Evolutionary conservation across 2,329 filamentous ascomycete species (phyloP).

Genomic region (Rosellinia necatrix): DNA sequence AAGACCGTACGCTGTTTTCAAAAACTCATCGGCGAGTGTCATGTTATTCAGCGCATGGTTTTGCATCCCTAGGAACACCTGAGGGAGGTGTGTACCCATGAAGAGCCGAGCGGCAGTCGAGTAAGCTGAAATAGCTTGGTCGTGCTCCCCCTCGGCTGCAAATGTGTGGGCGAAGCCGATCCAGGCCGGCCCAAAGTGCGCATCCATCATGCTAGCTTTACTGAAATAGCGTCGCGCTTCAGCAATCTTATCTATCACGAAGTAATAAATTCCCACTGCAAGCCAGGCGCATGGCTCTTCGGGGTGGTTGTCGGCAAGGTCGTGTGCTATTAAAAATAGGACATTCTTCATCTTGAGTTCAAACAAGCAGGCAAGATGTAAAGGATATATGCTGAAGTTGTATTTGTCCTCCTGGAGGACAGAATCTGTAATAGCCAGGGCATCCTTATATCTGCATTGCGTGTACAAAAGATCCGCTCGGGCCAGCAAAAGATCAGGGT

Average conservation of each 20-base stretch:
- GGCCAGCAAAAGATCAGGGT: constrained; percentile 88
- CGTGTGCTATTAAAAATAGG: constrained; percentile 89
- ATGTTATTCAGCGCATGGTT: constrained; percentile 96
- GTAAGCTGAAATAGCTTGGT: constrained; percentile 97
- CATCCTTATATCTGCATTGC: constrained; percentile 89
- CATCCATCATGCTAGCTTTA: constrained; percentile 96
- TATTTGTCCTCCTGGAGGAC: constrained; percentile 85
- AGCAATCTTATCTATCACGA: constrained; percentile 84
- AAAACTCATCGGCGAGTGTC: constrained; percentile 89
- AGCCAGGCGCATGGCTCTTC: constrained; percentile 92
- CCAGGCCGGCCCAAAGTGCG: constrained; percentile 96
- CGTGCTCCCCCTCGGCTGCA: constrained; percentile 94
- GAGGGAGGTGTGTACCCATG: constrained; percentile 94
- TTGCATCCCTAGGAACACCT: constrained; percentile 97
- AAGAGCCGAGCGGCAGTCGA: constrained; percentile 93
- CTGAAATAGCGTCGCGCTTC: constrained; percentile 96
- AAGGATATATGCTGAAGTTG: constrained; percentile 85
- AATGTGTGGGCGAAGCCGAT: constrained; percentile 99
- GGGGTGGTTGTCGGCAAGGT: constrained; percentile 88
- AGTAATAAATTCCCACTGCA: constrained; percentile 93
- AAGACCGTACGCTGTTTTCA: constrained; percentile 83
- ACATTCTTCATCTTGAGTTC: constrained; percentile 86
- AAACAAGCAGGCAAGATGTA: constrained; percentile 89
- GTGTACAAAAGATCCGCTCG: constrained; percentile 92
- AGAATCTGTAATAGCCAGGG: constrained; percentile 79